phyloP scores from a whole-genome alignment of 2,329 filamentous ascomycete species.

The Parafenestella ontariensis region DNA sequence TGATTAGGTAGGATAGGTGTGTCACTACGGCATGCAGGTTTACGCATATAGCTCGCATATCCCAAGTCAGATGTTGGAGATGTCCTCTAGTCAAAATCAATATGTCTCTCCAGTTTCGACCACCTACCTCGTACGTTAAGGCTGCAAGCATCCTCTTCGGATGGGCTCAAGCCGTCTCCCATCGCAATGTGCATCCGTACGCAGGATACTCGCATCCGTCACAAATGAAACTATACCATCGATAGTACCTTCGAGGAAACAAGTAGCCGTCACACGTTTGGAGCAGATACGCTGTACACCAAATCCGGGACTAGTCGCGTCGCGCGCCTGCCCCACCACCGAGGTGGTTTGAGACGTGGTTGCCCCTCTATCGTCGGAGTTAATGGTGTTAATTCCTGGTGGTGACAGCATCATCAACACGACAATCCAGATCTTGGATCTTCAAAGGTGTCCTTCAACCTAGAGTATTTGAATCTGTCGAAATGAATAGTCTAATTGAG shows the following conservation, averaged over 20 bases:
- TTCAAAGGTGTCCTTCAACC: neutral
- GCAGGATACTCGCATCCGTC: neutral
- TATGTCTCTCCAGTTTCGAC: too few species aligned
- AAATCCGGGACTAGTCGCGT: too few species aligned
- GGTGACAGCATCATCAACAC: neutral
- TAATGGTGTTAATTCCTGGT: neutral
- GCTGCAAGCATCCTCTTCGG: neutral
- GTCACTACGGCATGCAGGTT: too few species aligned
- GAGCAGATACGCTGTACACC: neutral
- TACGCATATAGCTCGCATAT: too few species aligned
- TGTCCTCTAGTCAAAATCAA: too few species aligned
- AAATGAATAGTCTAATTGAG: constrained; percentile 15
- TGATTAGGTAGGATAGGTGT: too few species aligned
- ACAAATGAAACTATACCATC: neutral
- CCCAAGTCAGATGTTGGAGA: too few species aligned
- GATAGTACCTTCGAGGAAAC: neutral
- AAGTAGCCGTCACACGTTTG: neutral
- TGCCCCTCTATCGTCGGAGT: neutral
- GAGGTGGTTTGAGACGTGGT: neutral
- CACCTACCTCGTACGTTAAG: neutral
- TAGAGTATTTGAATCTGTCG: neutral
- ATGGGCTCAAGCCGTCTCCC: neutral
- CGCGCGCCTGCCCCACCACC: neutral
- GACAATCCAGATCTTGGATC: neutral
- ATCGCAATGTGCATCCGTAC: neutral